Evolutionary conservation across 768 basidiomycete genomes (phyloP), one percentile per base, ranked within the genome.

Genomic region (Infundibulicybe gibba): DNA sequence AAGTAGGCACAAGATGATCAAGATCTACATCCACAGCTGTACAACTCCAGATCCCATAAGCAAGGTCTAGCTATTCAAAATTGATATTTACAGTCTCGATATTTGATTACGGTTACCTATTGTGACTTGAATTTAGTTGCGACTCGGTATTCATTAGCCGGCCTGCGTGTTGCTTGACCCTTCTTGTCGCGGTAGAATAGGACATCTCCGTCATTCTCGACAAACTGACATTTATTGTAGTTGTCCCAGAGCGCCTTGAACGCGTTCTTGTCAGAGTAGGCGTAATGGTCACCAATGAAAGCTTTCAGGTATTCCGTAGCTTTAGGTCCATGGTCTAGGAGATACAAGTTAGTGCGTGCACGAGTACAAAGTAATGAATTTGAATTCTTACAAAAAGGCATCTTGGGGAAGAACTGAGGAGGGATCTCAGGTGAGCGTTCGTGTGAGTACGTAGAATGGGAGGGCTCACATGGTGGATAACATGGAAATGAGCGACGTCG

Each of bases 401-500:
- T 74, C 52, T 75, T 75, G 3, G 78, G 75, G 68, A 83, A 81
- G 66, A 81, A 80, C 70, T 81, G n/a, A 50, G 59, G 13, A 47
- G n/a, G 6, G 30, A 21, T 32, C n/a, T 6, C 3, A n/a, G 14
- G 35, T 38, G 17, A 38, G 10, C 17, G 3, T n/a, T 19, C 6
- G 17, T n/a, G 17, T 19, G 3, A 10, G n/a, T 10, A 38, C 4
- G n/a, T 14, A 10, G 17, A 5, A 32, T 9, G 33, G 30, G 32
- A 41, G 21, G 25, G 21, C 72, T 45, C 57, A 74, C 76, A 55
- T 83, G 81, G 54, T 83, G 81, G 37, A 81, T 65, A 48, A 83
- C 80, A 59, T 85, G 83, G 55, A 67, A 81, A 55, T 83, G 81
- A 3, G 79, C 77, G 13, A 83, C 78, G 53, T 80, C 77, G 54